Base-by-base conservation (phyloP, 164 flowering plant species). In the Umbilicus rupestris region DNA sequence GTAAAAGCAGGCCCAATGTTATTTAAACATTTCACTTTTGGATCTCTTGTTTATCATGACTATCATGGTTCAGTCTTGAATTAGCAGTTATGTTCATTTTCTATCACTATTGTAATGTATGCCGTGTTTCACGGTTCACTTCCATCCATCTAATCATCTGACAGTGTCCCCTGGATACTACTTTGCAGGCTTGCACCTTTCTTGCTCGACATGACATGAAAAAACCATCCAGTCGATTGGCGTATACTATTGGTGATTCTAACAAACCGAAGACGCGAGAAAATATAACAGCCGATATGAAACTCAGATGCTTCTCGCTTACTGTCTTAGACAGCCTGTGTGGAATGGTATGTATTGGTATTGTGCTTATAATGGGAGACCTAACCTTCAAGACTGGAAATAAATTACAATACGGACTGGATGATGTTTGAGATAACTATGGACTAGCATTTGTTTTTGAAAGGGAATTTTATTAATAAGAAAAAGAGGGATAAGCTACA, bases 171-270 rank as follows among this genome's bases (percentile, higher is more conserved):
- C 39, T 31, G 22, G 39, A 35, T 49, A 19, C 57, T 41, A 46
- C 63, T 80, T n/a, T 80, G 65, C 62, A 95, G 99, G 97, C 97
- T 6, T 80, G 86, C 79, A 92, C 97, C 55, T 95, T 95, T 70
- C 95, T 95, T 81, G 97, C 97, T 37, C 86, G 97, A 20, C 71
- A 90, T 68, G 97, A 95, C 81, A 57, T 82, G 72, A 92, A 88
- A 71, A 87, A 78, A 65, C 99, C 99, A 52, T 86, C 97, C 14
- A 78, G 82, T 70, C 81, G 87, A 49, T 80, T 95, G 79, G 97
- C 97, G 24, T 88, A 79, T 69, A 66, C 87, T 49, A 77, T 95
- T 77, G 89, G 88, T 73, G 97, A 88, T 78, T 78, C 82, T 42
- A 82, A 82, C 35, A 90, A 88, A 79, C 97, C 97, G 39, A 95